Conservation (phyloP, 768 basidiomycete genomes). For the Suillus cothurnatus region DNA sequence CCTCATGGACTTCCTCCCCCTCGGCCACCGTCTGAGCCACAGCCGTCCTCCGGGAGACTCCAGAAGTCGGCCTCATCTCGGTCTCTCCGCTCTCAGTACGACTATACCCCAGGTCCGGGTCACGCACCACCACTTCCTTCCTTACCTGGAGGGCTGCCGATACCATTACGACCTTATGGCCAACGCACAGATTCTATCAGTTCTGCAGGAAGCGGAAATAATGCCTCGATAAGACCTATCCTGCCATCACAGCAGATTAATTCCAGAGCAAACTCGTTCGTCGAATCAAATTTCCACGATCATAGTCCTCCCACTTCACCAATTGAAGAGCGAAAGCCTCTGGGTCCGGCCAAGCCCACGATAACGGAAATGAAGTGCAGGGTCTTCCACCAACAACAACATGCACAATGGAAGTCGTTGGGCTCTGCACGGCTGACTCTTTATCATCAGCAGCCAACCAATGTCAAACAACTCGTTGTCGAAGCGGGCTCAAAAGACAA, state of each 20-base stretch:
- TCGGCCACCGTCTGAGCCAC: constrained; percentile 54
- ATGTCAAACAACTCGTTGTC: constrained; percentile 95
- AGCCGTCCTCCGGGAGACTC: constrained; percentile 27
- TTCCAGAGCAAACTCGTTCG: constrained; percentile 53
- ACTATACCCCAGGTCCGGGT: constrained; percentile 36
- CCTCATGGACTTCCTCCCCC: constrained; percentile 27
- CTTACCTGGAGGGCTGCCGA: constrained; percentile 36
- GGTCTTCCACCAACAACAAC: constrained; percentile 92
- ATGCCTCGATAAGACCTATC: constrained; percentile 51
- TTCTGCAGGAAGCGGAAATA: constrained; percentile 7
- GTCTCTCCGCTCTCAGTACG: constrained; percentile 58
- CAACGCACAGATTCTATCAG: constrained; percentile 24
- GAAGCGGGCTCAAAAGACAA: constrained; percentile 80
- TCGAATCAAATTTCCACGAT: constrained; percentile 57
- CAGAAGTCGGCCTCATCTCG: constrained; percentile 60
- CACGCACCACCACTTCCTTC: constrained; percentile 41
- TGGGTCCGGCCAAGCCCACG: constrained; percentile 73
- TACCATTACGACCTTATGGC: constrained; percentile 28
- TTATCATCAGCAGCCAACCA: constrained; percentile 82
- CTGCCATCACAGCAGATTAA: constrained; percentile 65
- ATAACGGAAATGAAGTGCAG: constrained; percentile 97
- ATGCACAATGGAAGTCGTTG: constrained; percentile 97
- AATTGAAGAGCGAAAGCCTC: constrained; percentile 50
- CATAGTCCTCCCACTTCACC: constrained; percentile 89
- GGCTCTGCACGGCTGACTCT: constrained; percentile 87